phyloP scores from a whole-genome alignment of 2,329 filamentous ascomycete genomes.

The Aspergillus eucalypticola region DNA sequence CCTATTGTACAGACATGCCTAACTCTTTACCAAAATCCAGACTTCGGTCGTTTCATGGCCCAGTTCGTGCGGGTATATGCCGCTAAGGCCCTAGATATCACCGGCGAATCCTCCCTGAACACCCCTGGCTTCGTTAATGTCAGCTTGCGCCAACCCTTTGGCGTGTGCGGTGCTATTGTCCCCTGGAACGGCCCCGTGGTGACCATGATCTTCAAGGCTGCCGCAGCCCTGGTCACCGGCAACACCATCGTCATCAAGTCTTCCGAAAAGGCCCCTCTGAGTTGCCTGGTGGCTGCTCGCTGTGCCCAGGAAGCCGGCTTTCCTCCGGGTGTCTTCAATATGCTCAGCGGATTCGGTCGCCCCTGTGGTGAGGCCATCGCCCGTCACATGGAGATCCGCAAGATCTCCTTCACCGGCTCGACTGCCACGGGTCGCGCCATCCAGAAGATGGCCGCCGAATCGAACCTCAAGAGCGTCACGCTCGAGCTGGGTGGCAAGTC shows the following conservation, averaged over 20 bases:
- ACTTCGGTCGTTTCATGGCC: slow-evolving; percentile 33
- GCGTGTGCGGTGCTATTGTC: slow-evolving; percentile 52
- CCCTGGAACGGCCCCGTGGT: slow-evolving; percentile 55
- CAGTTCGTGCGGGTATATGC: neutral
- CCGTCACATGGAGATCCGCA: slow-evolving; percentile 60
- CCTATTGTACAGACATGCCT: neutral
- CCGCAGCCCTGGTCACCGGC: slow-evolving; percentile 1
- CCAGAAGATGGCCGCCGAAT: slow-evolving; percentile 55
- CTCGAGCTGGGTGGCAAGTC: slow-evolving; percentile 51
- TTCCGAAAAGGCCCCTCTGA: slow-evolving; percentile 9
- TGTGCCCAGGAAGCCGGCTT: slow-evolving; percentile 58
- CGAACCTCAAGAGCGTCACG: slow-evolving; percentile 54
- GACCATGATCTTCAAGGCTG: neutral
- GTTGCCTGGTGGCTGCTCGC: neutral
- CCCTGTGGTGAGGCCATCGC: slow-evolving; percentile 66
- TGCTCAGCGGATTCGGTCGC: slow-evolving; percentile 68
- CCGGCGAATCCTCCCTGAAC: slow-evolving; percentile 4
- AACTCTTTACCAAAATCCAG: slow-evolving; percentile 54
- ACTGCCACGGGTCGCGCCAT: slow-evolving; percentile 57
- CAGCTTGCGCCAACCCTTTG: slow-evolving; percentile 32
- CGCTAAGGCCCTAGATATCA: neutral
- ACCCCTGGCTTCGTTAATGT: slow-evolving; percentile 24
- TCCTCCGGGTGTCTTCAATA: slow-evolving; percentile 45
- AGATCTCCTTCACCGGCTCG: slow-evolving; percentile 60
- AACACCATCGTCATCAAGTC: slow-evolving; percentile 13